Evolutionary conservation across 2,329 filamentous ascomycete species (phyloP).

Genomic region (Colletotrichum melonis): DNA sequence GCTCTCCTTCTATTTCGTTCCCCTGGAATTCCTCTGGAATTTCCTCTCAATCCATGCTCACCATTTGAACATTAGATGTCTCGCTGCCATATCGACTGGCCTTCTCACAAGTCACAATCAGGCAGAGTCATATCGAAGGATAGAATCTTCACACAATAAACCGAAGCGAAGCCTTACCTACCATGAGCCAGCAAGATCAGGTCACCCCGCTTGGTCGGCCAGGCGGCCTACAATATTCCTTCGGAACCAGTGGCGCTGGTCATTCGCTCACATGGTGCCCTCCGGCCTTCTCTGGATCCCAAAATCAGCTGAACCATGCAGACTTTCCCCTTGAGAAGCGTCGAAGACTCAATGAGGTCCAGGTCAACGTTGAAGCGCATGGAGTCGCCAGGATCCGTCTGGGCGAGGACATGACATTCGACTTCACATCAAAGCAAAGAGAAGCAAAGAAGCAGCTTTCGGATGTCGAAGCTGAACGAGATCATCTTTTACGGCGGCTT

Average conservation of each 20-base stretch:
- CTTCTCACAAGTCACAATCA: background rate
- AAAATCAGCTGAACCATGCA: background rate
- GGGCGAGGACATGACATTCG: constrained; percentile 2
- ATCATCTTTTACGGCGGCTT: background rate
- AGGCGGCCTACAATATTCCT: background rate
- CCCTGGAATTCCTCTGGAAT: background rate
- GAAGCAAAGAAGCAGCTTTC: constrained; percentile 10
- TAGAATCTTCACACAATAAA: background rate
- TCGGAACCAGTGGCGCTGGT: background rate
- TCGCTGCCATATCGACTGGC: background rate
- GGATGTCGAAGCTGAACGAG: background rate
- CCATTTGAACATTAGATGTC: background rate
- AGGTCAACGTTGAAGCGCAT: constrained; percentile 12
- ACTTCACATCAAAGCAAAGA: constrained; percentile 4
- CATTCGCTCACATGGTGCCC: constrained; percentile 2
- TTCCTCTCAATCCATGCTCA: background rate
- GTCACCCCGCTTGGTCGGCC: background rate
- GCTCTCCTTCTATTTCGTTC: background rate
- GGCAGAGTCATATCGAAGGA: background rate
- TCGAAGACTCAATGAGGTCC: constrained; percentile 15
- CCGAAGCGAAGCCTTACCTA: too few species aligned
- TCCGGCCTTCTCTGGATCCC: background rate
- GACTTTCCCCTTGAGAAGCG: background rate
- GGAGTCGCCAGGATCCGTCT: background rate
- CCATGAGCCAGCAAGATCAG: background rate